Percentiles rank a stretch among this genome's conserved stretches.
These are phyloP conservation scores for Hygrocybe coccinea DNA, from an alignment of 768 basidiomycete species.

Conservation along the genomic window DNA sequence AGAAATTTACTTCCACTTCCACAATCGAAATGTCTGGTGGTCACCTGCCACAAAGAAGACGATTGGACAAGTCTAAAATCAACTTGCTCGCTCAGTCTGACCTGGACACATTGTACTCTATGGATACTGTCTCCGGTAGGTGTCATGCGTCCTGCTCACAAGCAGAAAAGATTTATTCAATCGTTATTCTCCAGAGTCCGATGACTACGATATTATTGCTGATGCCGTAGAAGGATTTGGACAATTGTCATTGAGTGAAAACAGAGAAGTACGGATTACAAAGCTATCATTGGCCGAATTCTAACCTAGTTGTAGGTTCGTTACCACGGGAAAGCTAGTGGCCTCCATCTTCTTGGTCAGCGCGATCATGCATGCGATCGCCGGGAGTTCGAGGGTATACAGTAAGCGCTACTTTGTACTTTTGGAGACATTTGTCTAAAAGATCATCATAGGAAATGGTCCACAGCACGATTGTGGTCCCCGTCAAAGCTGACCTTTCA, in stretches of 20 bases:
- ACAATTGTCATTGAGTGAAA: conserved; percentile 69
- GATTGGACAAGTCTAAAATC: conserved; percentile 33
- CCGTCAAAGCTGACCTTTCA: conserved; percentile 54
- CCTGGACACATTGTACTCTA: conserved; percentile 58
- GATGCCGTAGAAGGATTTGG: conserved; percentile 58
- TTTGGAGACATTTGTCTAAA: too few species aligned
- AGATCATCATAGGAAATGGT: too few species aligned
- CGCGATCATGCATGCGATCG: conserved; percentile 52
- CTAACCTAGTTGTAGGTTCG: conserved; percentile 53
- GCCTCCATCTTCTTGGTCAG: conserved; percentile 67
- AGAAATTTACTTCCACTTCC: too few species aligned
- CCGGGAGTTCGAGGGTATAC: too few species aligned
- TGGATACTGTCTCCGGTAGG: conserved; percentile 32
- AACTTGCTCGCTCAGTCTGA: conserved; percentile 34
- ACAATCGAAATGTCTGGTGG: conserved; percentile 25
- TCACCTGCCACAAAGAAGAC: conserved; percentile 44
- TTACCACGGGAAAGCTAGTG: conserved; percentile 76
- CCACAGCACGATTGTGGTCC: conserved; percentile 32
- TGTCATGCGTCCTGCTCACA: neutral
- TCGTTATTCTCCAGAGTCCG: conserved; percentile 3
- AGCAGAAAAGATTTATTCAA: neutral
- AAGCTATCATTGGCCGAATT: neutral
- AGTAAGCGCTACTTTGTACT: too few species aligned
- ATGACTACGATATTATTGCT: conserved; percentile 15
- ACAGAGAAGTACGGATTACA: conserved; percentile 52